These are phyloP conservation scores for Bodo saltans DNA, from an alignment of 78 protist genomes.

Conservation along the genomic window DNA sequence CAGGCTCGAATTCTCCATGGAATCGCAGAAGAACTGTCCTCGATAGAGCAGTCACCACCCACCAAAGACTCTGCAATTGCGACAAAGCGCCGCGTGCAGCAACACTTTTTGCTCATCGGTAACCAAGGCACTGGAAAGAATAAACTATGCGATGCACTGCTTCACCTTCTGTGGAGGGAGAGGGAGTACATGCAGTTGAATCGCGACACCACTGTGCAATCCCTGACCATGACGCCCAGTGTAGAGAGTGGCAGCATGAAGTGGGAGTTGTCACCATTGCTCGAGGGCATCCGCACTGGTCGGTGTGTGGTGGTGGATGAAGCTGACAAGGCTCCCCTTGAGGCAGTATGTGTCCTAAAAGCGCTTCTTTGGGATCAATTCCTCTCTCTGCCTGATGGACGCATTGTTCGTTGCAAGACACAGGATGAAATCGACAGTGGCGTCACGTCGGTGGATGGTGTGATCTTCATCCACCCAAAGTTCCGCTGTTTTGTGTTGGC, in stretches of 20 bases:
- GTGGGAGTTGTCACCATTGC: conserved; percentile 55
- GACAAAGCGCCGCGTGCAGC: no score
- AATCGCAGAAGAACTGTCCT: conserved; percentile 38
- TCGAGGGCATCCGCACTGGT: conserved; percentile 49
- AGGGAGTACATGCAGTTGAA: conserved; percentile 77
- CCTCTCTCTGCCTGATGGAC: conserved; percentile 52
- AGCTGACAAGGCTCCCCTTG: conserved; percentile 72
- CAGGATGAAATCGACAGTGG: background rate
- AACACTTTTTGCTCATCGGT: conserved; percentile 57
- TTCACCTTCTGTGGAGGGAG: conserved; percentile 30
- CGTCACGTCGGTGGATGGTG: no score
- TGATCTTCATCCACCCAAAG: conserved; percentile 39
- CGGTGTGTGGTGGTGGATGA: conserved; percentile 66
- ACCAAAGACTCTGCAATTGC: conserved; percentile 24
- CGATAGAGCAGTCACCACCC: no score
- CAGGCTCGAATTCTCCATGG: conserved; percentile 33
- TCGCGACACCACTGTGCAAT: conserved; percentile 73
- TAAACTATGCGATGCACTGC: conserved; percentile 59
- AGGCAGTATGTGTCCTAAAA: conserved; percentile 48
- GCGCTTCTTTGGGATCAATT: conserved; percentile 53
- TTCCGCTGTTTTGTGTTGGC: conserved; percentile 67
- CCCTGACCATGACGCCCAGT: conserved; percentile 51
- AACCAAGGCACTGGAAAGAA: conserved; percentile 80
- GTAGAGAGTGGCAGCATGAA: conserved; percentile 34
- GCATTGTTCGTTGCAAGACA: conserved; percentile 13